Base-by-base conservation (phyloP, 192 early-diverging fungal species). In the Entomortierella lignicola region DNA sequence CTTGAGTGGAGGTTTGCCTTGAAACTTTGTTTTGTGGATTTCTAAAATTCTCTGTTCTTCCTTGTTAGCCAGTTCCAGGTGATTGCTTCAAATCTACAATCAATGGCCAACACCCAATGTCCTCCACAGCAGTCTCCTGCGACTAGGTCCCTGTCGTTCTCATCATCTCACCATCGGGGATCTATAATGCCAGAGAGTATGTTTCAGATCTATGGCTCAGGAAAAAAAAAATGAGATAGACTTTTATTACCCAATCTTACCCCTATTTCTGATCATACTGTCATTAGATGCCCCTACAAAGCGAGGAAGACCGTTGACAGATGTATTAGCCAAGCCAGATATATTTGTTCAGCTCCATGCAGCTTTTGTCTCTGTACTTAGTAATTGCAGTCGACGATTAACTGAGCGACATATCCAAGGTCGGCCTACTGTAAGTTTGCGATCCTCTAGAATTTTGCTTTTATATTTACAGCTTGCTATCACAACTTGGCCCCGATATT, bases 261-360 rank as follows among this genome's bases (percentile, higher is more conserved):
- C 25, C 34, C 34, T 13, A 10, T 29, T 18, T 54, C 44, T 18
- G 18, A 30, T 27, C 55, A 32, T 42, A n/a, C n/a, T n/a, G n/a
- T n/a, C n/a, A n/a, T 4, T 64, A 75, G 66, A 68, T 44, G 61
- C 67, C 30, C 62, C 67, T 18, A 55, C 65, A 55, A 66, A 64
- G 58, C 50, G 63, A 63, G 75, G 75, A 63, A 55, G 71, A 57
- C 69, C 66, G 1, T 53, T 71, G 50, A 67, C 58, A 60, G 69
- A 64, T 44, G 70, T 63, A n/a, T 51, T 63, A 37, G 66, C 57
- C 21, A 69, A 74, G 41, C 73, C 90, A 72, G 87, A 91, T 60
- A 84, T 91, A 17, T 90, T 85, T 79, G 81, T 84, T 37, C 84
- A 90, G 52, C 71, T 91, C 55, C 90, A 91, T 71, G 81, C 77